Evolutionary conservation across 1,284 basidiomycete genomes (phyloP).

Genomic region (Phellopilus nigrolimitatus): DNA sequence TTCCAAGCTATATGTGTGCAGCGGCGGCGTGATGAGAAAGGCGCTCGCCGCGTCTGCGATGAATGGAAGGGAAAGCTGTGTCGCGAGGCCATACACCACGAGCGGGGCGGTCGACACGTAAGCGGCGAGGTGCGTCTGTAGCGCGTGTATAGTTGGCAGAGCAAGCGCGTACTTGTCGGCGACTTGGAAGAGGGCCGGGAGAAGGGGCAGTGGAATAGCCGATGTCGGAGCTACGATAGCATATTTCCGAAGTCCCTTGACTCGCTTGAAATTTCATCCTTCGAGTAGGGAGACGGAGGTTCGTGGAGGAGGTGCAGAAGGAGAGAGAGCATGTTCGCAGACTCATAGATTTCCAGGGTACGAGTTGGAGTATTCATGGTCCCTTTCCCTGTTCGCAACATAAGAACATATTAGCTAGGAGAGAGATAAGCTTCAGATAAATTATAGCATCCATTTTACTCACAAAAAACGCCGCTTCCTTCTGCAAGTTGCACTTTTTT

Average conservation of each 20-base stretch:
- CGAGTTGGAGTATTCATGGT: slow-evolving; percentile 19
- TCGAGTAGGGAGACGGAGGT: slow-evolving; percentile 34
- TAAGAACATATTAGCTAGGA: slow-evolving; percentile 16
- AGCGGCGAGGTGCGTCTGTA: slow-evolving; percentile 50
- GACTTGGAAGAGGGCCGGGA: slow-evolving; percentile 47
- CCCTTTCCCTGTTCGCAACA: slow-evolving; percentile 13
- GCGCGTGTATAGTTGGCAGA: slow-evolving; percentile 34
- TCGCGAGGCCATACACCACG: slow-evolving; percentile 53
- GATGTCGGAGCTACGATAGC: background rate
- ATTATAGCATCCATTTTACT: background rate
- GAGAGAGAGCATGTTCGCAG: slow-evolving; percentile 38
- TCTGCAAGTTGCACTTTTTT: slow-evolving; percentile 8
- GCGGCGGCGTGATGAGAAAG: slow-evolving; percentile 45
- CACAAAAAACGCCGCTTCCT: slow-evolving; percentile 16
- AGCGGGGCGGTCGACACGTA: slow-evolving; percentile 48
- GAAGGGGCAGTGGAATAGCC: slow-evolving; percentile 56
- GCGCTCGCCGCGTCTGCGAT: slow-evolving; percentile 52
- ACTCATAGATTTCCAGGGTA: slow-evolving; percentile 48
- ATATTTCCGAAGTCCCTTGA: no score
- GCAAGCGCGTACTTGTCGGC: slow-evolving; percentile 60
- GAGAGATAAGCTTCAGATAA: background rate
- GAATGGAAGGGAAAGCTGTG: slow-evolving; percentile 34
- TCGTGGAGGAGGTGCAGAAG: slow-evolving; percentile 51
- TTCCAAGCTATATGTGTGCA: slow-evolving; percentile 47
- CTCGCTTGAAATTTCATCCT: no score